Conservation (phyloP, 2,329 filamentous ascomycete genomes). For the Ascochyta pisi region DNA sequence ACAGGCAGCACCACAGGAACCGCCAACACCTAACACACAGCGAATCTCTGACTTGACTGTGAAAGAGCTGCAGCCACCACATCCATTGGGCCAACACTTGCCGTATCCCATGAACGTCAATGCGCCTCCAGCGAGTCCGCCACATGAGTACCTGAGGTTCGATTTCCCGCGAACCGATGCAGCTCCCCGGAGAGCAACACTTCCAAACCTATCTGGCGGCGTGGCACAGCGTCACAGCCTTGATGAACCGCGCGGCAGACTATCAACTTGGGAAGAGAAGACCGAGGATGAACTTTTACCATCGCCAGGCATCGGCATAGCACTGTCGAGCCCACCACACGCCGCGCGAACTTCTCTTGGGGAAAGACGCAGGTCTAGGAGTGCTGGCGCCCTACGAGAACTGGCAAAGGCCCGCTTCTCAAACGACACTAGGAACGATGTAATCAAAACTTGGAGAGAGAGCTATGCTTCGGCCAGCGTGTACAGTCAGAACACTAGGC, state of each 20-base stretch:
- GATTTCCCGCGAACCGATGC: slow-evolving; percentile 31
- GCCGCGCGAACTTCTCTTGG: slow-evolving; percentile 21
- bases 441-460: slow-evolving; percentile 47
- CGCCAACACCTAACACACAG: slow-evolving; percentile 25
- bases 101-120: slow-evolving; percentile 53
- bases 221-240: slow-evolving; percentile 38
- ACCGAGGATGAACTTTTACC: slow-evolving; percentile 34
- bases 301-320: slow-evolving; percentile 45
- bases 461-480: slow-evolving; percentile 44
- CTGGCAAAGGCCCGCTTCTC: slow-evolving; percentile 36
- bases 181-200: slow-evolving; percentile 43
- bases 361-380: slow-evolving; percentile 46
- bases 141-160: slow-evolving; percentile 45
- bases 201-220: slow-evolving; percentile 40
- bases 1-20: slow-evolving; percentile 8
- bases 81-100: slow-evolving; percentile 46
- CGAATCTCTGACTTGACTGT: slow-evolving; percentile 48
- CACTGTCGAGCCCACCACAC: slow-evolving; percentile 41
- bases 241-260: slow-evolving; percentile 31
- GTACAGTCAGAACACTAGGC: slow-evolving; percentile 39
- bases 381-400: slow-evolving; percentile 46
- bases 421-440: slow-evolving; percentile 40
- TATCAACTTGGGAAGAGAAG: slow-evolving; percentile 40
- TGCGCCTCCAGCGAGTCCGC: slow-evolving; percentile 45
- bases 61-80: slow-evolving; percentile 41